Conservation (phyloP, 805 yeast genomes). For the Kluyveromyces siamensis region DNA sequence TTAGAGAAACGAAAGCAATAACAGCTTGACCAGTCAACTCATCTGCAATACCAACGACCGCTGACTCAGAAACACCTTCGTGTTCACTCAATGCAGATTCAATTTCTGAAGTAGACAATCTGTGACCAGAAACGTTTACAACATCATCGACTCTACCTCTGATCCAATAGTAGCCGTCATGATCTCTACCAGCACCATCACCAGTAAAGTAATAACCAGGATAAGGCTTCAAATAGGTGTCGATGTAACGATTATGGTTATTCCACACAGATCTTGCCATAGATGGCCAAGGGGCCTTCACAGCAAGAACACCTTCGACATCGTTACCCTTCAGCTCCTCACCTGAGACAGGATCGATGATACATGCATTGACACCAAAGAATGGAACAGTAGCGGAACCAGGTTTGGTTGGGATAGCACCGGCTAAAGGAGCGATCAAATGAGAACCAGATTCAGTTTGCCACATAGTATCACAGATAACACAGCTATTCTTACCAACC, state of each 20-base stretch:
- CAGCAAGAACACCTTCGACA: slow-evolving; percentile 93
- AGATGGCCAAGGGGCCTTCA: slow-evolving; percentile 94
- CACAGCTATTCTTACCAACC: slow-evolving; percentile 84
- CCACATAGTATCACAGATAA: slow-evolving; percentile 96
- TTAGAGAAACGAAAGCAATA: slow-evolving; percentile 85
- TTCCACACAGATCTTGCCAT: slow-evolving; percentile 94
- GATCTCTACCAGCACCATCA: slow-evolving; percentile 97
- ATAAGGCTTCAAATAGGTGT: slow-evolving; percentile 88
- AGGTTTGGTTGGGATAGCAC: slow-evolving; percentile 90
- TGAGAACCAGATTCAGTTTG: slow-evolving; percentile 98
- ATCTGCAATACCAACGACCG: slow-evolving; percentile 93
- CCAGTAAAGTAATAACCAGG: slow-evolving; percentile 94
- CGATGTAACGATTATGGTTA: slow-evolving; percentile 77
- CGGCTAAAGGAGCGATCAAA: slow-evolving; percentile 89
- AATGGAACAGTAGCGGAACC: slow-evolving; percentile 96
- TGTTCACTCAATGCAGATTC: slow-evolving; percentile 85
- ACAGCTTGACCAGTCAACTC: slow-evolving; percentile 98
- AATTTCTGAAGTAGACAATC: slow-evolving; percentile 96
- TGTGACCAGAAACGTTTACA: slow-evolving; percentile 95
- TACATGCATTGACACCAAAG: slow-evolving; percentile 86
- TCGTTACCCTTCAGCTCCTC: slow-evolving; percentile 75
- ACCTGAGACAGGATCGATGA: slow-evolving; percentile 91
- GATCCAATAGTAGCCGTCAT: slow-evolving; percentile 95
- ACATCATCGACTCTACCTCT: slow-evolving; percentile 98
- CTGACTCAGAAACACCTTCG: slow-evolving; percentile 78